Conservation (phyloP, 129 eudicot genomes). For the Rutidosis leptorrhynchoides region DNA sequence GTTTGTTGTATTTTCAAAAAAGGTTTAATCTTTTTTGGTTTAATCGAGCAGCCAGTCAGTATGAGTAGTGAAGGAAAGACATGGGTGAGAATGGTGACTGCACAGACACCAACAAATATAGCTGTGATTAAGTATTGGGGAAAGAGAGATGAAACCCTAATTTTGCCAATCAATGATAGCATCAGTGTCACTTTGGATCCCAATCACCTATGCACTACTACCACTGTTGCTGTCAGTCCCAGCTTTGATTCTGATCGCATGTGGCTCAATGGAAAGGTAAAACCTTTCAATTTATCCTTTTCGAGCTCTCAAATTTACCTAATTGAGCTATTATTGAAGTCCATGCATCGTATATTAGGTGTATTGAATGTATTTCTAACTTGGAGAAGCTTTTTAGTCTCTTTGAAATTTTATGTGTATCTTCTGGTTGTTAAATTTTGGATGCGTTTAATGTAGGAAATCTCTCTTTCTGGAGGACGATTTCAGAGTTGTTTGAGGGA, state of each 20-base stretch:
- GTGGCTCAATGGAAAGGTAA: conserved; percentile 99
- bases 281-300: too few species aligned
- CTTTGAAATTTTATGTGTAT: too few species aligned
- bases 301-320: background rate
- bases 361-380: background rate
- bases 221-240: conserved; percentile 95
- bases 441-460: conserved; percentile 66
- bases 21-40: too few species aligned
- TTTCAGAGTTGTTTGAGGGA: conserved; percentile 87
- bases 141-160: conserved; percentile 86
- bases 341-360: background rate
- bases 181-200: conserved; percentile 98
- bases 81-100: conserved; percentile 87
- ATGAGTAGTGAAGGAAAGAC: conserved; percentile 45
- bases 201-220: conserved; percentile 83
- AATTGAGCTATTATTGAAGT: background rate
- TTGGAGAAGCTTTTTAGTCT: too few species aligned
- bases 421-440: conserved; percentile 20
- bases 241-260: conserved; percentile 72
- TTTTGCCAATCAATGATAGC: conserved; percentile 87
- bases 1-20: too few species aligned
- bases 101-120: conserved; percentile 93
- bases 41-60: too few species aligned
- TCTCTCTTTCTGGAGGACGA: conserved; percentile 86
- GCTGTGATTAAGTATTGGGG: conserved; percentile 99